These are phyloP conservation scores for Phytopythium montanum DNA, from an alignment of 352 stramenopile genomes.

Conservation along the genomic window DNA sequence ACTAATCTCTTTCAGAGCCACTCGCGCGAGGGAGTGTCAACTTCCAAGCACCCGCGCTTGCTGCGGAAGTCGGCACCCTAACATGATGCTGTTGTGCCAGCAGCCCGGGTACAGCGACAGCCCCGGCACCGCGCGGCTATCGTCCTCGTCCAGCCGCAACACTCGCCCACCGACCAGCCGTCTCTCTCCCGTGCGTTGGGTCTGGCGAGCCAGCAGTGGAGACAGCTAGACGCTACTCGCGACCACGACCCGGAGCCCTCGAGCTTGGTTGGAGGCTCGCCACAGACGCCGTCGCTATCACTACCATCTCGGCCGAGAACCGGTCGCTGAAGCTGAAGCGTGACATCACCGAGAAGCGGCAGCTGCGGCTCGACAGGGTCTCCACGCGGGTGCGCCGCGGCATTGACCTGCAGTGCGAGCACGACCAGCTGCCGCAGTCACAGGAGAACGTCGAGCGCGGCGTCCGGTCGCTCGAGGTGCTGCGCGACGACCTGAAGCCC, in stretches of 20 bases:
- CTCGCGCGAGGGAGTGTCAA: no score
- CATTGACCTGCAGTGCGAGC: conserved; percentile 85
- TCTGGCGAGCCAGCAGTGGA: neutral
- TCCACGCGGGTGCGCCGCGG: conserved; percentile 85
- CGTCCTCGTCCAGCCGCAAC: conserved; percentile 19
- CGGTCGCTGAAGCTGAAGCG: conserved; percentile 47
- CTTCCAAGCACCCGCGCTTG: no score
- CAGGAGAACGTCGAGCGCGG: conserved; percentile 72
- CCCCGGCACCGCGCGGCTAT: conserved; percentile 13
- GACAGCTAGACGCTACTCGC: neutral
- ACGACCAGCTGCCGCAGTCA: conserved; percentile 80
- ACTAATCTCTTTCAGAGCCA: no score
- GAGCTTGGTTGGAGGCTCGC: conserved; percentile 31
- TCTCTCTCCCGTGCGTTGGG: neutral
- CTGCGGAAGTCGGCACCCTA: conserved; percentile 56
- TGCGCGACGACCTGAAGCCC: conserved; percentile 62
- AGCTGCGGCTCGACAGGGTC: conserved; percentile 68
- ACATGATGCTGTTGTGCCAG: conserved; percentile 32
- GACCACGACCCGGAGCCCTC: conserved; percentile 5
- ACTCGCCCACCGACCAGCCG: neutral
- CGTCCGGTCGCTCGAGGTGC: conserved; percentile 65
- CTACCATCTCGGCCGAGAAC: conserved; percentile 28
- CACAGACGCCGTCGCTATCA: conserved; percentile 1
- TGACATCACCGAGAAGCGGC: conserved; percentile 76
- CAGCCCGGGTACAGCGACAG: conserved; percentile 27